Base-by-base conservation (phyloP, 352 stramenopile genomes). In the Plasmopara viticola region DNA sequence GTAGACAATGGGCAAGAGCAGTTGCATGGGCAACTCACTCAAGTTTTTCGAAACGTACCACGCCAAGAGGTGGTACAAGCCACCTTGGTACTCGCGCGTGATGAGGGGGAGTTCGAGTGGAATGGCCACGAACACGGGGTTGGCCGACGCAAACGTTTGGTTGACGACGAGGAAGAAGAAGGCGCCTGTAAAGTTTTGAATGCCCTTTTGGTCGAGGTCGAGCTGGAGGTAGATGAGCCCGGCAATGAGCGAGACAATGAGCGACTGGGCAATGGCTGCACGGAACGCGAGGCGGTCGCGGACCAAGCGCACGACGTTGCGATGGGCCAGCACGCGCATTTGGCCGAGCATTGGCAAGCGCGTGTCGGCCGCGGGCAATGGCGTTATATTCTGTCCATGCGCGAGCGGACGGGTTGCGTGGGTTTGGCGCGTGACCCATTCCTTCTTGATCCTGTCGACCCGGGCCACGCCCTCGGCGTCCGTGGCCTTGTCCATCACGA, bases 31-130 rank as follows among this genome's bases (percentile, higher is more conserved):
- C 0, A 81, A n/a, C 49, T 84, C 73, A 30, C 67, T 80, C 25
- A 75, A 5, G 44, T 79, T 79, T 47, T 84, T 84, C 18, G 70
- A 51, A 0, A 78, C 4, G n/a, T 76, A 84, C 73, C 73, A 84
- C 0, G 64, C 53, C 0, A 61, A 50, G 5, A 78, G 39, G 29
- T 66, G 31, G 37, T 78, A 82, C 3, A 78, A 39, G 5, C 60
- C 60, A 0, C 50, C 56, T 10, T 44, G 45, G 60, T 85, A 77
- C 37, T 82, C 71, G 5, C 68, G 56, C n/a, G 61, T 44, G 15
- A 81, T 59, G 9, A 85, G 62, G 9, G 74, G 54, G 4, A 82
- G 37, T 43, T 82, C 71, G 15, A 71, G 44, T 1, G 74, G 74
- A 8, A 85, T 58, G 4, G 58, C 52, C 6, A 66, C 46, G 40